These are phyloP conservation scores for Ambrosia artemisiifolia DNA, from an alignment of 129 eudicot species.

Conservation along the genomic window DNA sequence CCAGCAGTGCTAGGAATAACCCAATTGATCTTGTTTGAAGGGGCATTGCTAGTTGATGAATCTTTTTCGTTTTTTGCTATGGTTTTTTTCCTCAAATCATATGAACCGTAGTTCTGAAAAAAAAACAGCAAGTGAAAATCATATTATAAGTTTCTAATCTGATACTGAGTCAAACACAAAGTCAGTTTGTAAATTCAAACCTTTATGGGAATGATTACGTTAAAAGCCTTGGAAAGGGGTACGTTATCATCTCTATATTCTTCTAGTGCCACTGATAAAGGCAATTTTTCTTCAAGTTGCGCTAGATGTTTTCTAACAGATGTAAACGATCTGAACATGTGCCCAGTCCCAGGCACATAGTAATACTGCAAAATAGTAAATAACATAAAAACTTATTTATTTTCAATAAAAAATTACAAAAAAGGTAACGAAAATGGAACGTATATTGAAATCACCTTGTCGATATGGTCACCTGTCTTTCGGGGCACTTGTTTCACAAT, in stretches of 20 bases:
- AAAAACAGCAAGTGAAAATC: background rate
- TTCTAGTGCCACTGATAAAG: conserved; percentile 36
- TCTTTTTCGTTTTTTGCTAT: conserved; percentile 12
- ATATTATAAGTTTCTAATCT: background rate
- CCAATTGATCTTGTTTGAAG: conserved; percentile 71
- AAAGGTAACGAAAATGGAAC: background rate
- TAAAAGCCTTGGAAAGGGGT: conserved; percentile 50
- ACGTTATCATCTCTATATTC: conserved; percentile 44
- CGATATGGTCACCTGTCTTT: conserved; percentile 16
- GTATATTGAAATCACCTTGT: conserved; percentile 45
- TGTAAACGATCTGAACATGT: too few species aligned
- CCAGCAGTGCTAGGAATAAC: conserved; percentile 48
- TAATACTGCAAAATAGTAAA: conserved; percentile 53
- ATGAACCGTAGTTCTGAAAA: conserved; percentile 37
- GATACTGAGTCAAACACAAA: background rate
- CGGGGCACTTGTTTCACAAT: conserved; percentile 77
- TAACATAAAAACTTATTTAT: background rate
- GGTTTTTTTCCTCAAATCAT: conserved; percentile 35
- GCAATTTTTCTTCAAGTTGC: too few species aligned
- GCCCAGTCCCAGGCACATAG: conserved; percentile 75
- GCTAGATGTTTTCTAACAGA: too few species aligned
- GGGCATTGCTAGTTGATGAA: conserved; percentile 32
- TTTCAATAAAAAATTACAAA: background rate
- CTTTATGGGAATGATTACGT: conserved; percentile 37
- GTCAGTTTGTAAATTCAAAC: conserved; percentile 27